A percentile compares a stretch with the other conserved stretches of the same genome.
Evolutionary conservation across 192 early-diverging fungal genomes (phyloP).

Genomic region (Rhizoclosmatium sp.): DNA sequence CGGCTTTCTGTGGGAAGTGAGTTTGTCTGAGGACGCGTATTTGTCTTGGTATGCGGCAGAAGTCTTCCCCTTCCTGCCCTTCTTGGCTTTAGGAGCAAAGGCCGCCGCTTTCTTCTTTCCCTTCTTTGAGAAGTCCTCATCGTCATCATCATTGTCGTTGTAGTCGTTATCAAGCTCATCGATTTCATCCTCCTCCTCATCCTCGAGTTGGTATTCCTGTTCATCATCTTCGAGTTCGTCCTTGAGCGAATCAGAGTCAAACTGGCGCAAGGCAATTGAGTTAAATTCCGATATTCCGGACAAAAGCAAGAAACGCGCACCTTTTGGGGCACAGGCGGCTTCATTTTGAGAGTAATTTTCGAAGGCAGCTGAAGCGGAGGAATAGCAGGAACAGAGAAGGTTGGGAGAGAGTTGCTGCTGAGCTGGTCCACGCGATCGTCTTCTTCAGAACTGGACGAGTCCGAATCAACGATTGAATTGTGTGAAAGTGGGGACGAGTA

Average conservation of each 20-base stretch:
- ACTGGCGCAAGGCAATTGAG: conserved; percentile 6
- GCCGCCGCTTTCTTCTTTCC: background rate
- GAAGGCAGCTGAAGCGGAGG: background rate
- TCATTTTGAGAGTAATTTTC: background rate
- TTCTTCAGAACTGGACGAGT: background rate
- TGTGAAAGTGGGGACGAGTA: background rate
- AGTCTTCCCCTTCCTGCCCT: background rate
- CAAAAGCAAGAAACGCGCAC: background rate
- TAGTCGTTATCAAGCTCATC: conserved; percentile 39
- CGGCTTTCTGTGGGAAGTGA: background rate
- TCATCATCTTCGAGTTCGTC: background rate
- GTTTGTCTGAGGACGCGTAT: background rate
- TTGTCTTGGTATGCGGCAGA: background rate
- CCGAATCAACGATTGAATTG: background rate
- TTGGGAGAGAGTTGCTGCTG: background rate
- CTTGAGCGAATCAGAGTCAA: conserved; percentile 20
- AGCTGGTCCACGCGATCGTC: background rate
- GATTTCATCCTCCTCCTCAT: conserved; percentile 23
- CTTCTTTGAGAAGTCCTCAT: conserved; percentile 16
- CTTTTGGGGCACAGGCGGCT: background rate
- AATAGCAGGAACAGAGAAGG: background rate
- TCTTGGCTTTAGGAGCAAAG: background rate
- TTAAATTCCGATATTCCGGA: no score
- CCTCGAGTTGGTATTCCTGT: background rate
- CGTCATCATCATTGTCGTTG: conserved; percentile 26